phyloP scores from a whole-genome alignment of 1,284 basidiomycete species.

The Melampsora larici-populina region DNA sequence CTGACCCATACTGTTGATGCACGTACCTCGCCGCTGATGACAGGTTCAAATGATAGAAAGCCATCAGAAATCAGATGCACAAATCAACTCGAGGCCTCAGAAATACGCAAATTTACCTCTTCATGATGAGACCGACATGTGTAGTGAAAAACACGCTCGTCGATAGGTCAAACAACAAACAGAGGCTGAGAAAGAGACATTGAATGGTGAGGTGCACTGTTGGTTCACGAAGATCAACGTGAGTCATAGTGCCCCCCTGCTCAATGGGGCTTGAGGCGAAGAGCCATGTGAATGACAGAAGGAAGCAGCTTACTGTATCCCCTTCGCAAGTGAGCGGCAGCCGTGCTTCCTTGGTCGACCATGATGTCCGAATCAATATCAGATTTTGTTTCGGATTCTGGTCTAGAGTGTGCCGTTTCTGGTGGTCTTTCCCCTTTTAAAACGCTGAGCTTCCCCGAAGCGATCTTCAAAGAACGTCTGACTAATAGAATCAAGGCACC shows the following conservation, averaged over 20 bases:
- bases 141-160: background rate
- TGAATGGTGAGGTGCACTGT: background rate
- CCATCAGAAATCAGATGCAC: too few species aligned
- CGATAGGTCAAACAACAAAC: background rate
- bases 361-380: background rate
- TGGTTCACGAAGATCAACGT: too few species aligned
- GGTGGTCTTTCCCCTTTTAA: background rate
- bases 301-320: background rate
- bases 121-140: background rate
- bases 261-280: background rate
- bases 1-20: background rate
- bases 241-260: background rate
- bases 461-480: background rate
- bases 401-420: background rate
- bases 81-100: background rate
- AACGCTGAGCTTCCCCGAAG: background rate
- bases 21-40: background rate
- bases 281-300: background rate
- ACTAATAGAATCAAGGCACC: background rate
- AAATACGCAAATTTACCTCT: background rate
- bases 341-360: background rate
- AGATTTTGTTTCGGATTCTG: background rate
- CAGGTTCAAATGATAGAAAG: background rate
- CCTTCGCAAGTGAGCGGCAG: background rate
- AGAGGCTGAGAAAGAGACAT: background rate